Base-by-base conservation (phyloP, 2,329 filamentous ascomycete genomes). In the Calonectria pseudoreteaudii region DNA sequence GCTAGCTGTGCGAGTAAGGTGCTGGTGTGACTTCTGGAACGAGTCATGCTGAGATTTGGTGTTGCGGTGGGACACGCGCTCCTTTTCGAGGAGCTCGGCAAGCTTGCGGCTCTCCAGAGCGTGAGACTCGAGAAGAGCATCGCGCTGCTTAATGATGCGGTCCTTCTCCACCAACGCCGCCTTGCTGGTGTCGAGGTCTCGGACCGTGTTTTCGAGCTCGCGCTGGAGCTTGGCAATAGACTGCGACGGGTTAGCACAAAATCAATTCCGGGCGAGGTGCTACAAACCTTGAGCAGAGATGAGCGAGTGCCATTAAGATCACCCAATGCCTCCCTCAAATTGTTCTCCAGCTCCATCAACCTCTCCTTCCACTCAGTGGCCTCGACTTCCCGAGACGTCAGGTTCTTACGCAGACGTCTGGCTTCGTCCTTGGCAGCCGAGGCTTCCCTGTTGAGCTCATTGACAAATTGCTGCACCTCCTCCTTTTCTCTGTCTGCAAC, bases 381-480 rank as follows among this genome's bases (percentile, higher is more conserved):
- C 83, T 98, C 97, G 64, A 96, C 93, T 83, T 98, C 96, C 69
- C 95, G 93, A 64, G 92, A 93, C 16, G 93, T 94, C 60, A 98
- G 88, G 79, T 88, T 95, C 88, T 98, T 97, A 81, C 95, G 93
- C 77, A 98, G 87, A 80, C 91, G 92, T 76, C 95, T 91, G 31
- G 93, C 91, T 81, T 98, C 97, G 75, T 98, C 97, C 86, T 97
- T 98, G 75, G 95, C 92, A 34, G 90, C 89, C 7, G 93, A 93
- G 30, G 93, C 91, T 84, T 98, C 96, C 50, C 92, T 90, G 82
- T 98, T 98, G 77, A 98, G 93, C 77, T 98, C 95, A 81, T 97
- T 96, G 81, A 98, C 92, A 76, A 98, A 92, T 84, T 96, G 94
- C 86, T 98, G 96, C 66, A 98, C 94, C 82, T 98, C 96, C 82